Evolutionary conservation across 306 rosid species (phyloP).

Genomic region (Cicer judaicum): DNA sequence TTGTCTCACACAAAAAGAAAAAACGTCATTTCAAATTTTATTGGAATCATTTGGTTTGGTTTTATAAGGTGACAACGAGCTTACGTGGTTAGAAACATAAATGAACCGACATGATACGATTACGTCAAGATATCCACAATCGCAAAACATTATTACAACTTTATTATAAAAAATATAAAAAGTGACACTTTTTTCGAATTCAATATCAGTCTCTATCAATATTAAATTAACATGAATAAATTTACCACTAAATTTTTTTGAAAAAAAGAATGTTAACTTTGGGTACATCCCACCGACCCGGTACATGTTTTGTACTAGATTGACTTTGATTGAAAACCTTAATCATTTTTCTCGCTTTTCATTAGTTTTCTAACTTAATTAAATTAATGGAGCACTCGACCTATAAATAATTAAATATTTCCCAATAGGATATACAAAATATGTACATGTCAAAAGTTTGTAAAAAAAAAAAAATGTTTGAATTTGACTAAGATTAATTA

Average conservation of each 20-base stretch:
- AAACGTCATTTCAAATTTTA: not conserved
- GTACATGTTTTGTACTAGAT: constrained; percentile 2
- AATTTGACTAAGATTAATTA: constrained; percentile 6
- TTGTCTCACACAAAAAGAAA: not conserved
- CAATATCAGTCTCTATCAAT: too few relatives aligned
- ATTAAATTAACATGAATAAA: too few relatives aligned
- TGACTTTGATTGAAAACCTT: not conserved
- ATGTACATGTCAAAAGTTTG: constrained; percentile 3
- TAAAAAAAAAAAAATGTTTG: not conserved
- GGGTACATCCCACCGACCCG: not conserved
- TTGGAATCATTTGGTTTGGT: not conserved
- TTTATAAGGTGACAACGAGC: not conserved
- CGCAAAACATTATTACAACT: too few relatives aligned
- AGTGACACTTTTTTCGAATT: too few relatives aligned
- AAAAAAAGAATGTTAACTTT: too few relatives aligned
- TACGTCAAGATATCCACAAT: not conserved
- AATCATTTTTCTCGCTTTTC: not conserved
- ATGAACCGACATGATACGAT: not conserved
- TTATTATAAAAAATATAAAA: too few relatives aligned
- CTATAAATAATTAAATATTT: not conserved
- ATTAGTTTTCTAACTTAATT: not conserved
- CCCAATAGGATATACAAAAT: not conserved
- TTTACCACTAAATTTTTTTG: too few relatives aligned
- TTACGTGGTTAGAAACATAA: not conserved
- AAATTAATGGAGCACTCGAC: not conserved